These are phyloP conservation scores for Epichloe festucae DNA, from an alignment of 2,329 filamentous ascomycete genomes.

Conservation along the genomic window DNA sequence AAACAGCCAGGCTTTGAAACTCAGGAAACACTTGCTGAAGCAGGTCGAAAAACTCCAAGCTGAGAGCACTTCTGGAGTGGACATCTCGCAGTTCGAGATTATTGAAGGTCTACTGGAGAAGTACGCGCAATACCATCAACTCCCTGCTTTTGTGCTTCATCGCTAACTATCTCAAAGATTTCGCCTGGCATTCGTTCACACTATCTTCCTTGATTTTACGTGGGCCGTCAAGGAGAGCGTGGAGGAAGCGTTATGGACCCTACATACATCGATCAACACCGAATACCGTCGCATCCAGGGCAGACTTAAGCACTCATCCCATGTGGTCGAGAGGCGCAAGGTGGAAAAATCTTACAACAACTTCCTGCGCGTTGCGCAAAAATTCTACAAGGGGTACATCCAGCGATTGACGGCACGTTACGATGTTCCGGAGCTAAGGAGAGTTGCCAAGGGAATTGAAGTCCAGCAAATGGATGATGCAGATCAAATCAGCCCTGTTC, in stretches of 20 bases:
- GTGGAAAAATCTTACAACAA: constrained; percentile 68
- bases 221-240: constrained; percentile 49
- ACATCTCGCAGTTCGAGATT: constrained; percentile 29
- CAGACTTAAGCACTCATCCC: constrained; percentile 36
- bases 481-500: constrained; percentile 30
- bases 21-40: constrained; percentile 29
- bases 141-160: background rate
- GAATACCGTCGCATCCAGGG: constrained; percentile 61
- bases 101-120: constrained; percentile 28
- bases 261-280: constrained; percentile 64
- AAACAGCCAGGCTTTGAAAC: constrained; percentile 28
- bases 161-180: constrained; percentile 23
- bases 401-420: constrained; percentile 57
- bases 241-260: constrained; percentile 64
- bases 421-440: constrained; percentile 36
- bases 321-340: constrained; percentile 56
- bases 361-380: constrained; percentile 78
- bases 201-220: constrained; percentile 60
- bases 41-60: constrained; percentile 30
- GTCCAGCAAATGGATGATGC: constrained; percentile 28
- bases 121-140: constrained; percentile 17
- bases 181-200: constrained; percentile 57
- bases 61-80: constrained; percentile 21
- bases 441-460: constrained; percentile 28
- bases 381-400: constrained; percentile 80